Evolutionary conservation across 139 green algal species (phyloP).

Genomic region (Auxenochlorella protothecoides): DNA sequence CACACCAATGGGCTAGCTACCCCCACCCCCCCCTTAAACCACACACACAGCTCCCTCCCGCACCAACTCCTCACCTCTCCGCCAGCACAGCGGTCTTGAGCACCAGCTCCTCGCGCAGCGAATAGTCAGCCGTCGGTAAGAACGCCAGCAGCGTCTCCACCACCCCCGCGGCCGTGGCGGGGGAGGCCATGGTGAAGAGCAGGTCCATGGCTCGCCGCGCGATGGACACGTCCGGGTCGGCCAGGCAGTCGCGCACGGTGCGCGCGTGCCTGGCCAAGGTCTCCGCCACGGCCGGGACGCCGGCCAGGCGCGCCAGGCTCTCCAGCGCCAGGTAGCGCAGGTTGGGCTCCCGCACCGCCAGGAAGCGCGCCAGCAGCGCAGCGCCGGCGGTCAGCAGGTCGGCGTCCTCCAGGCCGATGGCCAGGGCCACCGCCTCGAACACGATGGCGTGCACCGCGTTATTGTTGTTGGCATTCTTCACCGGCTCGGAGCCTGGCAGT

Average conservation of each 20-base stretch:
- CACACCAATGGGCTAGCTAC: background rate
- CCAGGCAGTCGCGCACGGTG: conserved; percentile 52
- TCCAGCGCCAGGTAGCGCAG: conserved; percentile 90
- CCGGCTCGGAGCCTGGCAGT: conserved; percentile 23
- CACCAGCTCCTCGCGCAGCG: conserved; percentile 91
- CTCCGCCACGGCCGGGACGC: conserved; percentile 47
- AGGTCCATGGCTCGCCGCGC: conserved; percentile 81
- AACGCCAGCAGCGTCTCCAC: conserved; percentile 77
- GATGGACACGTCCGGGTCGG: conserved; percentile 87
- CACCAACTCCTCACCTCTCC: conserved; percentile 55
- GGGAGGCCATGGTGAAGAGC: conserved; percentile 83
- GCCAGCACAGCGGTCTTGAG: conserved; percentile 94
- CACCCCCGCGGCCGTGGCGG: conserved; percentile 52
- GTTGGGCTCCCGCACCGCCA: conserved; percentile 72
- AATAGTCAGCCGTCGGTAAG: conserved; percentile 69
- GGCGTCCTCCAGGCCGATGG: conserved; percentile 55
- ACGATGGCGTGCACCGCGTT: conserved; percentile 94
- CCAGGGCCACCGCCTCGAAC: conserved; percentile 90
- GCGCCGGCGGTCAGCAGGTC: conserved; percentile 40
- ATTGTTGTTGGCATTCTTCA: conserved; percentile 91
- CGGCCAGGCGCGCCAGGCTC: conserved; percentile 63
- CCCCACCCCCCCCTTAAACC: background rate
- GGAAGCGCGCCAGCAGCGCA: conserved; percentile 59
- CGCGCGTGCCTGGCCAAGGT: conserved; percentile 29
- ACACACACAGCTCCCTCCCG: background rate